phyloP scores from a whole-genome alignment of 441 rosid genomes.

The Erysimum cheiri region DNA sequence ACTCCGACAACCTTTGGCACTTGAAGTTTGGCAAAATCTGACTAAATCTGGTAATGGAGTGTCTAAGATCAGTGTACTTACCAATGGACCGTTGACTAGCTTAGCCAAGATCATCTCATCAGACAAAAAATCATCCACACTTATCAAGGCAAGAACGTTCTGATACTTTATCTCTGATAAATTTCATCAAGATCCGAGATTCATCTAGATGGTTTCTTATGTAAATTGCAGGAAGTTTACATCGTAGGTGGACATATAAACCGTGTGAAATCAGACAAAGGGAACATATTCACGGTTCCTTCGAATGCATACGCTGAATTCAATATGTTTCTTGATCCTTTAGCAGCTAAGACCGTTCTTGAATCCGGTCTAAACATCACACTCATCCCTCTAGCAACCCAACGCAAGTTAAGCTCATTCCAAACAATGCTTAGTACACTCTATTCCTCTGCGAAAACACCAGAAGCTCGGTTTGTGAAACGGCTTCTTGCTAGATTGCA shows the following conservation, averaged over 20 bases:
- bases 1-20: constrained; percentile 75
- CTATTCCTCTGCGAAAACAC: constrained; percentile 46
- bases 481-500: constrained; percentile 59
- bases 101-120: constrained; percentile 67
- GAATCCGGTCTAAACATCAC: constrained; percentile 67
- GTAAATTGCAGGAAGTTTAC: constrained; percentile 62
- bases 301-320: constrained; percentile 68
- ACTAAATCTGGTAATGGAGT: constrained; percentile 47
- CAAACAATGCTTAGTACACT: constrained; percentile 46
- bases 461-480: constrained; percentile 62
- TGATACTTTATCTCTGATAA: neutral
- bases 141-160: constrained; percentile 59
- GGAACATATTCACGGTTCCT: constrained; percentile 63
- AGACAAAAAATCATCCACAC: constrained; percentile 46
- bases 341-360: constrained; percentile 74
- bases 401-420: constrained; percentile 58
- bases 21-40: constrained; percentile 72
- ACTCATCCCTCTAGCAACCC: constrained; percentile 70
- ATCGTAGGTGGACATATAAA: constrained; percentile 84
- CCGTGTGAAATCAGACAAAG: constrained; percentile 47
- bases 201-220: constrained; percentile 5
- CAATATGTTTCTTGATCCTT: constrained; percentile 87
- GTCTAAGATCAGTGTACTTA: constrained; percentile 67
- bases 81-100: constrained; percentile 86
- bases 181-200: neutral